A percentile compares a stretch with the other conserved stretches of the same genome.
Evolutionary conservation across 2,329 filamentous ascomycete genomes (phyloP).

Genomic region (Exophiala sp.): DNA sequence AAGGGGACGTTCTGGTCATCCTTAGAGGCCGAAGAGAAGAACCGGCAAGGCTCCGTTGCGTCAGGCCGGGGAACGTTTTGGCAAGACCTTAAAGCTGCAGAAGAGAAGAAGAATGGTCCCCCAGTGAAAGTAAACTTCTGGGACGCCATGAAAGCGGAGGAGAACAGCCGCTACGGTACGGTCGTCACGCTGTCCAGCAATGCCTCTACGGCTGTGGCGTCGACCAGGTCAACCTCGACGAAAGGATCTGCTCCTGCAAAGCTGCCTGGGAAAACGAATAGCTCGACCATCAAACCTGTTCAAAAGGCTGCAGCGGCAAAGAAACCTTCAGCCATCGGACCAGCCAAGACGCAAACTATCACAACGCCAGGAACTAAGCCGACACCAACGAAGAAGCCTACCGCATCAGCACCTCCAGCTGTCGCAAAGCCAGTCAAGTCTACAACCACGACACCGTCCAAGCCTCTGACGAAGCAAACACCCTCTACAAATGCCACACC

Average conservation of each 20-base stretch:
- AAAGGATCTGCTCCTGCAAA: not conserved
- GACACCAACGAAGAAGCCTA: slow-evolving; percentile 2
- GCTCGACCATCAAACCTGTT: not conserved
- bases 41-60: slow-evolving; percentile 15
- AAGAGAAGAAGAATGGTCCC: slow-evolving; percentile 15
- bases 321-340: not conserved
- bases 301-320: slow-evolving; percentile 2
- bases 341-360: not conserved
- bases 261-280: too few relatives aligned
- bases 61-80: slow-evolving; percentile 24
- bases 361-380: not conserved
- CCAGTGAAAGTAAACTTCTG: slow-evolving; percentile 20
- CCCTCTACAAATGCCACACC: not conserved
- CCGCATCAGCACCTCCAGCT: not conserved
- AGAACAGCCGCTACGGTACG: slow-evolving; percentile 23
- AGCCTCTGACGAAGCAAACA: not conserved
- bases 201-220: slow-evolving; percentile 22
- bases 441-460: not conserved
- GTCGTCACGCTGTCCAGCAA: slow-evolving; percentile 24
- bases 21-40: slow-evolving; percentile 19
- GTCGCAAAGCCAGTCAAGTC: not conserved
- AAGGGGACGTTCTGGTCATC: slow-evolving; percentile 19
- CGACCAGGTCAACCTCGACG: slow-evolving; percentile 7
- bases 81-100: slow-evolving; percentile 24
- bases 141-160: slow-evolving; percentile 21